Conservation (phyloP, 768 basidiomycete species). For the Lactarius evosmus region DNA sequence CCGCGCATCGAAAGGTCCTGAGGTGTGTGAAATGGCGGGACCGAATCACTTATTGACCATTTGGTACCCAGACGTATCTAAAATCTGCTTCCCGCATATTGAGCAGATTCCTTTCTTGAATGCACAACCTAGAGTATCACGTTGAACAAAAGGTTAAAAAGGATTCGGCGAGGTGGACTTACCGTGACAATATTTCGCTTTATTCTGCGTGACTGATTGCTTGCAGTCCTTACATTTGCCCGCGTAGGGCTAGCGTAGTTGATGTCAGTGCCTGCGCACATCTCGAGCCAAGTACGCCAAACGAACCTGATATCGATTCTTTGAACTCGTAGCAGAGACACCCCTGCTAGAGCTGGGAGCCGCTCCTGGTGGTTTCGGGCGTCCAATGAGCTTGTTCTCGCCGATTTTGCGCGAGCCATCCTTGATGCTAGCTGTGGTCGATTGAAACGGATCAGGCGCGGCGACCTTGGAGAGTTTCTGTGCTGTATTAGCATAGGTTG, state of each 20-base stretch:
- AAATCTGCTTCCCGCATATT: constrained; percentile 83
- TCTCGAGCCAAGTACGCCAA: not conserved
- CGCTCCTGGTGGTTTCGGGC: constrained; percentile 39
- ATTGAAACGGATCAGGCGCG: constrained; percentile 82
- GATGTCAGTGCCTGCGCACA: constrained; percentile 27
- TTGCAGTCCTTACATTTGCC: constrained; percentile 88
- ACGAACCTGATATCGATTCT: constrained; percentile 73
- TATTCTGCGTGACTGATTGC: constrained; percentile 78
- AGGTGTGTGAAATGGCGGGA: not conserved
- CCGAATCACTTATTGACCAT: constrained; percentile 78
- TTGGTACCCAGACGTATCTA: constrained; percentile 78
- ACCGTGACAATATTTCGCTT: constrained; percentile 89
- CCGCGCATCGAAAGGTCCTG: not conserved
- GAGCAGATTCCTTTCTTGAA: constrained; percentile 85
- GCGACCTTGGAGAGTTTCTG: constrained; percentile 91
- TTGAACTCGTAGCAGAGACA: constrained; percentile 50
- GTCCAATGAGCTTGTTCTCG: constrained; percentile 76
- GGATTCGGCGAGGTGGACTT: constrained; percentile 28
- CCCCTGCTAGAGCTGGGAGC: constrained; percentile 24
- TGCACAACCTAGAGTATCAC: constrained; percentile 60
- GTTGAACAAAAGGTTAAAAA: constrained; percentile 4
- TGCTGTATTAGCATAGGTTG: constrained; percentile 29
- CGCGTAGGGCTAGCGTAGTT: constrained; percentile 65
- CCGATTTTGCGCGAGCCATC: constrained; percentile 77
- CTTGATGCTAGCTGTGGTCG: constrained; percentile 71